Base-by-base conservation (phyloP, 1,139 yeast genomes). In the Blastobotrys buckinghamii region DNA sequence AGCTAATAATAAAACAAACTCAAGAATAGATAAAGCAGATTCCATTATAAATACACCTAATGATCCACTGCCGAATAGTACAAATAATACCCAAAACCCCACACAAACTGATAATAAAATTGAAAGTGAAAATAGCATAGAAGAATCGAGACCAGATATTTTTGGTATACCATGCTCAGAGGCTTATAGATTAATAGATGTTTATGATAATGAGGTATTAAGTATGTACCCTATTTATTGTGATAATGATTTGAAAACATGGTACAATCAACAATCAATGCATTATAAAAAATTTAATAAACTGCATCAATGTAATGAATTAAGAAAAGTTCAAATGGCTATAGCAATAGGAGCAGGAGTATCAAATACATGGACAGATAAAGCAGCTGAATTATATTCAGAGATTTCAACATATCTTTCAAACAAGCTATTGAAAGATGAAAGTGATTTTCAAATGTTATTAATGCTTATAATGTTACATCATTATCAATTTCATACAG, bases 191-290 rank as follows among this genome's bases (percentile, higher is more conserved):
- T 37, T 55, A 26, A 45, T 59, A 8, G 52, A 53, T 19, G 52
- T 54, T 7, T 60, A 55, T 45, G 63, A 60, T 39, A 41, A 49
- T 16, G 63, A 60, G 44, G 54, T 59, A 24, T 58, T 58, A 45
- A 51, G 58, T 45, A 51, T 60, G 56, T 60, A 56, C 34, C 63
- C 63, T 1, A 50, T 59, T 26, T 60, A 59, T 49, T 53, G 53
- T 19, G 57, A 53, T 13, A 53, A 58, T 9, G 59, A 56, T 30
- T 41, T 58, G 26, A 48, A 44, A 19, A 32, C 45, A 12, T 57
- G 51, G 35, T 57, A 55, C 39, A 54, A 53, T 27, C 49, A 48
- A 5, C 48, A 57, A 24, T 30, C 26, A 3, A 30, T 37, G 2
- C 10, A 6, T 26, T 37, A 49, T 42, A 33, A 39, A 35, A n/a